These are phyloP conservation scores for Acaromyces ingoldii DNA, from an alignment of 1,284 basidiomycete genomes.

Conservation along the genomic window DNA sequence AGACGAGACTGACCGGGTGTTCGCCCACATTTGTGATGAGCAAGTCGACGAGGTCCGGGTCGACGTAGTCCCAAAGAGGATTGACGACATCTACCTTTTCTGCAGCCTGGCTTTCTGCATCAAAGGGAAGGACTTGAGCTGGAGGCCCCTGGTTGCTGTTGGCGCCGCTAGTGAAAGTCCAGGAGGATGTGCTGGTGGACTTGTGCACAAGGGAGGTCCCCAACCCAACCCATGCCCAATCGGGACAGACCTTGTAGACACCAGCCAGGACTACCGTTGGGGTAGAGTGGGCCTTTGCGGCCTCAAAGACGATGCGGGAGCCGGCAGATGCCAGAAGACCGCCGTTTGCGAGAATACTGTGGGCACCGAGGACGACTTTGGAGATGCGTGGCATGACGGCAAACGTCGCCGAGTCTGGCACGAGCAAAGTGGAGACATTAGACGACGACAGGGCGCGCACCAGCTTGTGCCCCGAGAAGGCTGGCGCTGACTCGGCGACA, in stretches of 20 bases:
- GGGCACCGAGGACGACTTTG: conserved; percentile 89
- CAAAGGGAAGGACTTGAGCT: not conserved
- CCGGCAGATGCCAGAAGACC: conserved; percentile 86
- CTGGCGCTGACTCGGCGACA: conserved; percentile 87
- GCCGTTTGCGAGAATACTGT: conserved; percentile 89
- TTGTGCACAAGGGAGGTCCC: conserved; percentile 3
- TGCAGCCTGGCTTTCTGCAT: conserved; percentile 55
- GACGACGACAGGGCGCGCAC: conserved; percentile 58
- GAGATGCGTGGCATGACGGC: conserved; percentile 94
- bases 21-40: conserved; percentile 81
- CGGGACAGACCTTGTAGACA: conserved; percentile 89
- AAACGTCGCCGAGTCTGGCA: conserved; percentile 90
- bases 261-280: conserved; percentile 91
- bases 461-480: conserved; percentile 81
- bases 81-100: conserved; percentile 83
- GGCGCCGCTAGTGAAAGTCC: no score
- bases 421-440: conserved; percentile 85
- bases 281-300: conserved; percentile 84
- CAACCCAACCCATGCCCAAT: conserved; percentile 67
- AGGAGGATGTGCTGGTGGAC: not conserved
- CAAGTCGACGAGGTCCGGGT: conserved; percentile 82
- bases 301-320: conserved; percentile 74
- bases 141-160: not conserved
- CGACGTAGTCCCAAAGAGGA: conserved; percentile 90
- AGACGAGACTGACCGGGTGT: conserved; percentile 50